Evolutionary conservation across 2,329 filamentous ascomycete species (phyloP).

Genomic region (Cytospora mali): DNA sequence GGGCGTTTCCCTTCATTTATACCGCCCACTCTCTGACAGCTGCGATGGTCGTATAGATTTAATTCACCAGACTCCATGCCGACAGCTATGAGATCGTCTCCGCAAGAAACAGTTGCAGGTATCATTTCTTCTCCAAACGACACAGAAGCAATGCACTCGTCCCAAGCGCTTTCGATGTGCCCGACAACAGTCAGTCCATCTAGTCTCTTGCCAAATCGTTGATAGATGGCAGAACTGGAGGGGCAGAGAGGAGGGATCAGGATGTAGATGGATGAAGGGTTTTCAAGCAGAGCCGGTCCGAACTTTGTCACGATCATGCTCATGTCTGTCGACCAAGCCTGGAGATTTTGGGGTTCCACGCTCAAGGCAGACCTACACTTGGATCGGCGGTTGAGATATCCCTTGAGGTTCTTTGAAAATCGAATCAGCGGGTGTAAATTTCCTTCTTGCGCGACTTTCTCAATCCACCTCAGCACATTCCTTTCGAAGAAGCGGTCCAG

Average conservation of each 20-base stretch:
- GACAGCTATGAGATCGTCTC: conserved; percentile 27
- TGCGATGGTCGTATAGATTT: conserved; percentile 26
- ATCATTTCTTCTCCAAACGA: conserved; percentile 24
- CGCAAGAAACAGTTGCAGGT: conserved; percentile 26
- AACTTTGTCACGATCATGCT: conserved; percentile 39
- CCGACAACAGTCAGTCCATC: conserved; percentile 29
- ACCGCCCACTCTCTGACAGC: conserved; percentile 24
- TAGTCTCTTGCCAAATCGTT: conserved; percentile 24
- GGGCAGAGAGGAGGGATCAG: conserved; percentile 43
- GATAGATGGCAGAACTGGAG: conserved; percentile 27
- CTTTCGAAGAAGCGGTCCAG: conserved; percentile 34
- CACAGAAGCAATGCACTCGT: conserved; percentile 30
- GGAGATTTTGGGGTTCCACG: conserved; percentile 31
- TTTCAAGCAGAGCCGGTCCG: conserved; percentile 32
- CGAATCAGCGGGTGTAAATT: conserved; percentile 32
- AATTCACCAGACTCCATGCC: conserved; percentile 29
- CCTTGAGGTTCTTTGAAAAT: conserved; percentile 32
- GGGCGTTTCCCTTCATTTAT: conserved; percentile 11
- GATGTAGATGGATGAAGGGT: conserved; percentile 39
- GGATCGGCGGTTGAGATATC: conserved; percentile 32
- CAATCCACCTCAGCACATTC: conserved; percentile 38
- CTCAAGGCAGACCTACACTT: conserved; percentile 33
- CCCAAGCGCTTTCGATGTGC: conserved; percentile 26
- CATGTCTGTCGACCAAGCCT: conserved; percentile 39
- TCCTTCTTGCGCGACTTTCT: conserved; percentile 31